Evolutionary conservation across 129 eudicot species (phyloP), one percentile per base, ranked within the genome.

Genomic region (Flaveria linearis): DNA sequence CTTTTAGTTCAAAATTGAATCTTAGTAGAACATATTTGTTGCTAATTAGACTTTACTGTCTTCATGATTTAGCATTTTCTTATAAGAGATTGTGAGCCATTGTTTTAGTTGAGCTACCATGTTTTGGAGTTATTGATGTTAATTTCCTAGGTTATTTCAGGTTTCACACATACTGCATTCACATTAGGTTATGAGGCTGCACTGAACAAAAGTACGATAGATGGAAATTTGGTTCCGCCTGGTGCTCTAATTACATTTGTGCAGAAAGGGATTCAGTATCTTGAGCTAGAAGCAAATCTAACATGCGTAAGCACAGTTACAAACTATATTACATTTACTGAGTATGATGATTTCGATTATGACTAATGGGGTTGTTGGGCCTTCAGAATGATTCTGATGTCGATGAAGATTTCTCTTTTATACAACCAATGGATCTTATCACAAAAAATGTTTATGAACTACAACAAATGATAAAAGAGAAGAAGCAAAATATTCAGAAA

Each of bases 191-290:
- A 85, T 71, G 98, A 93, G 82, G 96, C 96, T 57, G 92, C 96
- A 69, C 84, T 93, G 71, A 80, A 81, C 72, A 93, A 88, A 85
- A 85, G 88, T 78, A 76, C 85, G 9, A 86, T 93, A 55, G 98
- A 93, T 78, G 98, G 94, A 30, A 93, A 90, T 76, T 69, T 93
- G 52, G 95, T 93, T 78, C 98, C 98, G 26, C 95, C 98, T 22
- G 96, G 96, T 77, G 98, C 96, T 50, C 98, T 93, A 73, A 87
- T 93, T 67, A 90, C 90, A 51, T 93, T 88, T 79, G 86, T 93
- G 58, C 98, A 93, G 77, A 93, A 93, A 82, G 98, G 98, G 83
- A 91, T 93, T 80, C 96, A 90, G 61, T 90, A 90, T 81, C 92
- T 93, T 74, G 98, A 93, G 79, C 81, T 93, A 42, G 98, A 93